Percentiles rank a stretch among this genome's conserved stretches.
Conservation (phyloP, 2,329 filamentous ascomycete species). For the Pestalotiopsis sp. region DNA sequence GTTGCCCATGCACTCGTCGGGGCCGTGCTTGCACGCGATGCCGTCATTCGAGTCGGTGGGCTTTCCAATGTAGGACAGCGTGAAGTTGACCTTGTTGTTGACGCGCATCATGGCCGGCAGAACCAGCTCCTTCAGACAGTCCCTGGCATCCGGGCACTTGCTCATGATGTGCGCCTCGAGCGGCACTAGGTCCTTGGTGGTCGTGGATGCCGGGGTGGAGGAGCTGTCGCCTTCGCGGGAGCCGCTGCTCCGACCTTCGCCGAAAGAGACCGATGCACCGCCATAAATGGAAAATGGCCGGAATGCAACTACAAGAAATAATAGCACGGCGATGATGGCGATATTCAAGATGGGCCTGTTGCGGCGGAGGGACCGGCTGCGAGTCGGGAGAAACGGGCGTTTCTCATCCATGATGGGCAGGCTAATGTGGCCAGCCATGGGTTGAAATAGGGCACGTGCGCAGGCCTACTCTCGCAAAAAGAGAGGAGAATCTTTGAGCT, state of each 20-base stretch:
- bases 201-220: slow-evolving; percentile 3
- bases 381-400: slow-evolving; percentile 18
- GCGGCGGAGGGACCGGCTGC: slow-evolving; percentile 26
- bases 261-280: slow-evolving; percentile 14
- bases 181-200: slow-evolving; percentile 56
- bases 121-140: slow-evolving; percentile 79
- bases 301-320: slow-evolving; percentile 26
- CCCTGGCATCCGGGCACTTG: slow-evolving; percentile 91
- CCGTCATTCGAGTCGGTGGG: slow-evolving; percentile 73
- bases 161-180: slow-evolving; percentile 96
- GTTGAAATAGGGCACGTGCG: not conserved
- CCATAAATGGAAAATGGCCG: slow-evolving; percentile 21
- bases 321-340: slow-evolving; percentile 21
- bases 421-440: slow-evolving; percentile 31
- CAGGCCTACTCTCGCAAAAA: not conserved
- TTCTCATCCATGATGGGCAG: slow-evolving; percentile 34
- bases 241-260: not conserved
- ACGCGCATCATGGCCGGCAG: slow-evolving; percentile 85
- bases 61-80: slow-evolving; percentile 85
- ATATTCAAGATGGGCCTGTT: slow-evolving; percentile 25
- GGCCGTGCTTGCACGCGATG: slow-evolving; percentile 86
- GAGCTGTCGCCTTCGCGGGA: not conserved
- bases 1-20: slow-evolving; percentile 87
- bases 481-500: not conserved
- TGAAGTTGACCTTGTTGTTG: slow-evolving; percentile 86